Evolutionary conservation across 2,329 filamentous ascomycete species (phyloP).

Genomic region (Penicillium sp.): DNA sequence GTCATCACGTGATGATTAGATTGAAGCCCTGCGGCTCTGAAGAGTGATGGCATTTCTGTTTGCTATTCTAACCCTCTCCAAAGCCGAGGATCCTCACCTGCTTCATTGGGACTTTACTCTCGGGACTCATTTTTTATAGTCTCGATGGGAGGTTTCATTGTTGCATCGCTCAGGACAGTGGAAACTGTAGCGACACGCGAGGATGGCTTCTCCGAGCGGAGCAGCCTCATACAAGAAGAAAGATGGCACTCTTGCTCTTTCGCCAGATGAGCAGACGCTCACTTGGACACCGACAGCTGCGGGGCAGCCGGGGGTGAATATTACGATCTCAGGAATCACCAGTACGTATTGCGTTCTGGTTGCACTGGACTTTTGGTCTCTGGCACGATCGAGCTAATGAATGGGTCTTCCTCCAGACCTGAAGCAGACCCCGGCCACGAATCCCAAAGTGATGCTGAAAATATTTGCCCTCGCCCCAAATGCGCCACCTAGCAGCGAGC

Average conservation of each 20-base stretch:
- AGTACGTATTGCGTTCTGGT: constrained; percentile 52
- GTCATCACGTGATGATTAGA: constrained; percentile 14
- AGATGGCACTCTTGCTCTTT: constrained; percentile 74
- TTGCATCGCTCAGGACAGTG: constrained; percentile 31
- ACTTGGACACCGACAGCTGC: constrained; percentile 70
- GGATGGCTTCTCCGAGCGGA: constrained; percentile 51
- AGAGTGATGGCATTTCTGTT: constrained; percentile 7
- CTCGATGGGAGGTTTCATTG: constrained; percentile 33
- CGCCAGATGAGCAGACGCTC: constrained; percentile 65
- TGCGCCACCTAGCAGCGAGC: constrained; percentile 25
- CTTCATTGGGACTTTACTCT: constrained; percentile 10
- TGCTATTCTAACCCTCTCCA: constrained; percentile 5
- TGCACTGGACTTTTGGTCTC: too few relatives aligned
- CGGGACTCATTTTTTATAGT: constrained; percentile 17
- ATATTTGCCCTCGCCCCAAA: constrained; percentile 67
- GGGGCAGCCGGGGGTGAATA: constrained; percentile 58
- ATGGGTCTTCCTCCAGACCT: constrained; percentile 56
- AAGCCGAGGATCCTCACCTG: constrained; percentile 18
- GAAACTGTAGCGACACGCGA: constrained; percentile 32
- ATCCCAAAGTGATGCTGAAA: constrained; percentile 87
- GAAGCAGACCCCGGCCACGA: constrained; percentile 86
- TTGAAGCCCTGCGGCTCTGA: constrained; percentile 15
- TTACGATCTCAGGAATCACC: constrained; percentile 70
- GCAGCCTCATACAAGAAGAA: constrained; percentile 89
- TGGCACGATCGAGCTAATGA: neutral